Conservation (phyloP, 495 filamentous ascomycete genomes). For the Hypoxylon fuscum region DNA sequence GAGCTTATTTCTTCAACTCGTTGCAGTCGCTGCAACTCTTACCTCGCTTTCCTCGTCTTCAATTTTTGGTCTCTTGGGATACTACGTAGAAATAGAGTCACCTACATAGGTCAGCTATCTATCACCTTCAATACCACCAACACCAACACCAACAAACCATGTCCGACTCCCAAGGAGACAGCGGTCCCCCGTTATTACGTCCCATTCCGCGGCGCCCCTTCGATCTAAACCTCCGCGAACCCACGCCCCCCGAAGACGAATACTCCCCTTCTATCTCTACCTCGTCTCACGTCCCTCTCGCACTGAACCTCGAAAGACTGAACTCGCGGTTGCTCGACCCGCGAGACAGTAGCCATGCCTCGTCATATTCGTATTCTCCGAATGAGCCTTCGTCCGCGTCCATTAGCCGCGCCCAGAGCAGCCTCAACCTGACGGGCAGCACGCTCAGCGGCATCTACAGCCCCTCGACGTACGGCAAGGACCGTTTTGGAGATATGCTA, state of each 20-base stretch:
- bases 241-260: conserved; percentile 60
- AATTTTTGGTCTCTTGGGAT: background rate
- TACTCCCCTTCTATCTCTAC: conserved; percentile 62
- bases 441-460: conserved; percentile 93
- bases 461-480: conserved; percentile 64
- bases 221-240: conserved; percentile 64
- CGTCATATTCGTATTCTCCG: conserved; percentile 13
- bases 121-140: background rate
- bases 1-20: no score
- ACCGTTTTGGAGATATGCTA: conserved; percentile 25
- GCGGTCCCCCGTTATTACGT: conserved; percentile 67
- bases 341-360: conserved; percentile 20
- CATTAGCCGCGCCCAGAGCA: conserved; percentile 73
- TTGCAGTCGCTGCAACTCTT: background rate
- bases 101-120: no score
- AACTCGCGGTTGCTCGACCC: conserved; percentile 49
- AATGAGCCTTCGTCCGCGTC: conserved; percentile 35
- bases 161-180: conserved; percentile 41
- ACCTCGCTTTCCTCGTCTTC: background rate
- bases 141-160: no score
- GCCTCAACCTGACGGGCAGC: conserved; percentile 86
- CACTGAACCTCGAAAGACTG: conserved; percentile 40
- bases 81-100: background rate
- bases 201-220: conserved; percentile 82
- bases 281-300: conserved; percentile 33